These are phyloP conservation scores for Martensiomyces pterosporus DNA, from an alignment of 192 early-diverging fungal species.

Conservation along the genomic window DNA sequence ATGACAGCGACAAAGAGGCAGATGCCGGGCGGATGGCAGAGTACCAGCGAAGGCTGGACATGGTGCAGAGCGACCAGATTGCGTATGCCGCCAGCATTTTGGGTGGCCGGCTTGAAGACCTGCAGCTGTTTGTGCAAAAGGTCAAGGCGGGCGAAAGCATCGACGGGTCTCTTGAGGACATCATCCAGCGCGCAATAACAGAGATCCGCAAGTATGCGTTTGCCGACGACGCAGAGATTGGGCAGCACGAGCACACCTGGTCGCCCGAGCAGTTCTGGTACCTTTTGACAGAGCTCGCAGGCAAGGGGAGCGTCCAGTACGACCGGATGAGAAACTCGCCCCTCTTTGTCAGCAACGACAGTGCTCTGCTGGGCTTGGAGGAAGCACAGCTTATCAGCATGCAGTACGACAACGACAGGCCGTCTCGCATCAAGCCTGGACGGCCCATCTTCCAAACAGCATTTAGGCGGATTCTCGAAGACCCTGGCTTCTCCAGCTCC, in stretches of 20 bases:
- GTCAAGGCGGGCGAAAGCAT: conserved; percentile 62
- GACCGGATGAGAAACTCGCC: conserved; percentile 77
- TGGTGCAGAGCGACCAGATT: conserved; percentile 22
- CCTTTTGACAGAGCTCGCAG: conserved; percentile 68
- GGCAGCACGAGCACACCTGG: conserved; percentile 60
- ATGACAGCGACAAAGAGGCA: neutral
- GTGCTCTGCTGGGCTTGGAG: conserved; percentile 79
- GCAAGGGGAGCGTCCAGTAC: conserved; percentile 62
- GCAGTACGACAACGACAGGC: conserved; percentile 74
- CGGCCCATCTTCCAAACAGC: conserved; percentile 80
- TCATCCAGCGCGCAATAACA: conserved; percentile 71
- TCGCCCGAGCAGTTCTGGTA: conserved; percentile 89
- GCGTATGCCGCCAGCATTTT: conserved; percentile 59
- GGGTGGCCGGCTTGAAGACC: conserved; percentile 88
- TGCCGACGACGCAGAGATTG: conserved; percentile 52
- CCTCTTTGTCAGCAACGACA: conserved; percentile 83
- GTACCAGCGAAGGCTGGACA: conserved; percentile 16
- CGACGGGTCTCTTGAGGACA: conserved; percentile 75
- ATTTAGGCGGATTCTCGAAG: conserved; percentile 70
- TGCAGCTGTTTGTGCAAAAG: conserved; percentile 87
- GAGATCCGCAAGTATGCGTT: conserved; percentile 89
- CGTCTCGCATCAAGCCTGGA: conserved; percentile 70
- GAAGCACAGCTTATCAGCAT: conserved; percentile 84
- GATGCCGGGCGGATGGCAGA: conserved; percentile 1
- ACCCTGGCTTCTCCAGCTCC: conserved; percentile 65